phyloP scores from a whole-genome alignment of 805 yeast genomes.

The Phaffomyces antillensis region DNA sequence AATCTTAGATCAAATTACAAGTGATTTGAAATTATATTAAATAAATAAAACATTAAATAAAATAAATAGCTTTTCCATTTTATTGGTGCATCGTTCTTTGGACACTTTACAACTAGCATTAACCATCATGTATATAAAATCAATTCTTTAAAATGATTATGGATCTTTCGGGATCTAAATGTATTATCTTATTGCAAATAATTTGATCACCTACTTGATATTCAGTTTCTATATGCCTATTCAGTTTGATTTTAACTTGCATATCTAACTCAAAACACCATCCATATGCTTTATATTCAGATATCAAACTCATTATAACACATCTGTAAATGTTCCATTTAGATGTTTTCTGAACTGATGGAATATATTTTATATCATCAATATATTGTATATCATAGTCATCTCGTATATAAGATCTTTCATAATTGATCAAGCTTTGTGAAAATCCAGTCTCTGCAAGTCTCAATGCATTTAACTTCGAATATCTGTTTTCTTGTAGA shows the following conservation, averaged over 20 bases:
- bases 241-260: slow-evolving; percentile 7
- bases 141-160: slow-evolving; percentile 1
- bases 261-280: slow-evolving; percentile 9
- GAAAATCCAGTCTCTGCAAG: too few relatives aligned
- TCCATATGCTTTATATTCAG: slow-evolving; percentile 2
- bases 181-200: slow-evolving; percentile 6
- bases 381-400: too few relatives aligned
- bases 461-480: not conserved
- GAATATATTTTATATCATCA: too few relatives aligned
- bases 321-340: slow-evolving; percentile 10
- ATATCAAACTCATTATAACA: slow-evolving; percentile 4
- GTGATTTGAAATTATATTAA: slow-evolving; percentile 66
- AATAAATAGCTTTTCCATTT: too few relatives aligned
- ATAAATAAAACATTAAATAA: too few relatives aligned
- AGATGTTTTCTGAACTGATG: not conserved
- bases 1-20: slow-evolving; percentile 75
- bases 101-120: too few relatives aligned
- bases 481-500: not conserved
- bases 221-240: not conserved
- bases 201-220: slow-evolving; percentile 11
- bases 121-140: too few relatives aligned
- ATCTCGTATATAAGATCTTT: too few relatives aligned
- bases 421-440: too few relatives aligned
- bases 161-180: slow-evolving; percentile 3
- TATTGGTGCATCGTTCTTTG: too few relatives aligned